These are phyloP conservation scores for Amanita fuliginea DNA, from an alignment of 768 basidiomycete genomes.

Conservation along the genomic window DNA sequence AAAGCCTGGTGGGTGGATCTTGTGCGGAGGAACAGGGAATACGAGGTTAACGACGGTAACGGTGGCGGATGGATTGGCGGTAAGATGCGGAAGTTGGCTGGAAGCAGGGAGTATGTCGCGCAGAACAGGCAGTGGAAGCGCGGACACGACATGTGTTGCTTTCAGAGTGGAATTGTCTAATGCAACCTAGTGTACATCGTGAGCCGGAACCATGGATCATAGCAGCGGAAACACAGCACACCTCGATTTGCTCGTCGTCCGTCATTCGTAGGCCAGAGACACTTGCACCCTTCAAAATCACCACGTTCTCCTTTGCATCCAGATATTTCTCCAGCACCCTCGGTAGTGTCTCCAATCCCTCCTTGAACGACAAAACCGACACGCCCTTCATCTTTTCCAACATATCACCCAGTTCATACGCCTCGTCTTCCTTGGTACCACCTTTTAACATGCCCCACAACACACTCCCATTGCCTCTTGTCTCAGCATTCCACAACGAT, in stretches of 20 bases:
- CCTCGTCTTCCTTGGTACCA: constrained; percentile 11
- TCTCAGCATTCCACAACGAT: constrained; percentile 57
- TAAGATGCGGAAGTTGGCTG: constrained; percentile 35
- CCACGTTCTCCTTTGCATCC: constrained; percentile 40
- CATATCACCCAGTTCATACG: constrained; percentile 42
- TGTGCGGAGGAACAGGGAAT: constrained; percentile 41
- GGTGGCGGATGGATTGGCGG: constrained; percentile 59
- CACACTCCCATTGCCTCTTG: constrained; percentile 59
- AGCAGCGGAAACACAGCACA: constrained; percentile 14
- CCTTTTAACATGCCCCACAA: constrained; percentile 32
- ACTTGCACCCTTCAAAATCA: constrained; percentile 31
- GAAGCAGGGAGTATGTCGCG: constrained; percentile 10
- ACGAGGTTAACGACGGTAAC: constrained; percentile 88
- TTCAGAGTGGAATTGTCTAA: constrained; percentile 13
- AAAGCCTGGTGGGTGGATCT: constrained; percentile 78
- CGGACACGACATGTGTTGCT: constrained; percentile 66
- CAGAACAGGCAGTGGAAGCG: constrained; percentile 56
- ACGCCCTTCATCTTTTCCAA: constrained; percentile 37
- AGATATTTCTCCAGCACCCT: constrained; percentile 41
- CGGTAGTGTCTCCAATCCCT: constrained; percentile 65
- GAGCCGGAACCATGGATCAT: background rate
- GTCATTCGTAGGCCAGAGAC: background rate
- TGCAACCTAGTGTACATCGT: constrained; percentile 19
- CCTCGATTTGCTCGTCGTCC: constrained; percentile 33
- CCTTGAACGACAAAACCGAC: constrained; percentile 72